Evolutionary conservation across 1,139 yeast species (phyloP), one percentile per base, ranked within the genome.

Genomic region (Sugiyamaella pinicola): DNA sequence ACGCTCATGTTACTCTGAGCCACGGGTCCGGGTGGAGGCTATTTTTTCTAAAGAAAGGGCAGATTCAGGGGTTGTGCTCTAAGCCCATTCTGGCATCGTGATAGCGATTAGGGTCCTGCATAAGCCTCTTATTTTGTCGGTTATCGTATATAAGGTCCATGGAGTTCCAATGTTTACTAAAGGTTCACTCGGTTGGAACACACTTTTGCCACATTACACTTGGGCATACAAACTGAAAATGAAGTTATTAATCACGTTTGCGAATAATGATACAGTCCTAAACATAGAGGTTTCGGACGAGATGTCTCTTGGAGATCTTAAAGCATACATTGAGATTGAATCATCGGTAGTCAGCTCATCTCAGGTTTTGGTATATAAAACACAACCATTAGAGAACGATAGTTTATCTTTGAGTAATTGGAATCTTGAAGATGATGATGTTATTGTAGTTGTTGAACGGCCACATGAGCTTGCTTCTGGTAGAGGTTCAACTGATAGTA

Each of bases 311-410:
- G 77, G 69, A 12, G 96, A 90, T 66, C 79, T 91, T 62, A 77
- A 81, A 56, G 96, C 95, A 0, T 84, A 86, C 59, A 68, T 91
- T 5, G 89, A 84, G 59, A 84, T 89, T 1, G 96, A 90, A 64
- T 79, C 89, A 18, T 78, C 74, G 21, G 76, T 85, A 34, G 74
- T 74, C 5, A 74, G 81, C 2, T 58, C 61, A 0, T 63, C 71
- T 19, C 87, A 84, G 64, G 68, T 76, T 12, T 62, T 87, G 49
- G 67, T 74, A 28, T 74, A 73, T 61, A 75, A 84, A 58, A 79
- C 80, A 50, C 71, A 71, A 35, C 64, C 71, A 5, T 62, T 87
- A 38, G 68, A 66, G 1, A 68, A 66, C 1, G 68, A 66, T 6
- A 58, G 63, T 4, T 69, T 69, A 49, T 69, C 81, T 0, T 68